Conservation (phyloP, 2,329 filamentous ascomycete genomes). For the Elsinoe australis region DNA sequence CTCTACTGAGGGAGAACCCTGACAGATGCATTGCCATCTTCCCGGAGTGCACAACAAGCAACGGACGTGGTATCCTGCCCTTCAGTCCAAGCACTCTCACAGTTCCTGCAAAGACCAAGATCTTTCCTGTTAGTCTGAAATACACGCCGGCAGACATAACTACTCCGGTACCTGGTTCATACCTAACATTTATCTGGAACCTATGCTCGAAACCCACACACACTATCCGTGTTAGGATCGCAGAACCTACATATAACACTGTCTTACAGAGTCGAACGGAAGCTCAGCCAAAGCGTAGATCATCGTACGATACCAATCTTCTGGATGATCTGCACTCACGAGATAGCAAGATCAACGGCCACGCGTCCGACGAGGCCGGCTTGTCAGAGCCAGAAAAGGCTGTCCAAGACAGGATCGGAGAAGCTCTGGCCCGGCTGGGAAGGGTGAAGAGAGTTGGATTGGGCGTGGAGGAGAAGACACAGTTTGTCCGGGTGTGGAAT, state of each 20-base stretch:
- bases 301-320: conserved; percentile 39
- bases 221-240: conserved; percentile 83
- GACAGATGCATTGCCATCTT: conserved; percentile 75
- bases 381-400: conserved; percentile 53
- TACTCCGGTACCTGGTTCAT: conserved; percentile 73
- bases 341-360: conserved; percentile 24
- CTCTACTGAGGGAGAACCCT: conserved; percentile 59
- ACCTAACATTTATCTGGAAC: conserved; percentile 71
- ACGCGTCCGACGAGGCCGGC: conserved; percentile 24
- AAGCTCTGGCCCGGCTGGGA: conserved; percentile 78
- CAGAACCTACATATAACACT: conserved; percentile 56
- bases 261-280: too few species aligned
- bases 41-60: conserved; percentile 89
- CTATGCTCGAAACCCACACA: conserved; percentile 78
- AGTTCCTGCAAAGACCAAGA: conserved; percentile 58
- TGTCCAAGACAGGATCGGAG: conserved; percentile 70
- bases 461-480: conserved; percentile 71
- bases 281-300: conserved; percentile 20
- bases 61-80: conserved; percentile 81
- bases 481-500: conserved; percentile 68
- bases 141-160: conserved; percentile 87
- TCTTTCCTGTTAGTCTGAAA: conserved; percentile 84
- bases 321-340: conserved; percentile 38
- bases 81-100: conserved; percentile 70
- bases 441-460: conserved; percentile 83